Base-by-base conservation (phyloP, 176 grass and related monocot genomes). In the Lolium rigidum region DNA sequence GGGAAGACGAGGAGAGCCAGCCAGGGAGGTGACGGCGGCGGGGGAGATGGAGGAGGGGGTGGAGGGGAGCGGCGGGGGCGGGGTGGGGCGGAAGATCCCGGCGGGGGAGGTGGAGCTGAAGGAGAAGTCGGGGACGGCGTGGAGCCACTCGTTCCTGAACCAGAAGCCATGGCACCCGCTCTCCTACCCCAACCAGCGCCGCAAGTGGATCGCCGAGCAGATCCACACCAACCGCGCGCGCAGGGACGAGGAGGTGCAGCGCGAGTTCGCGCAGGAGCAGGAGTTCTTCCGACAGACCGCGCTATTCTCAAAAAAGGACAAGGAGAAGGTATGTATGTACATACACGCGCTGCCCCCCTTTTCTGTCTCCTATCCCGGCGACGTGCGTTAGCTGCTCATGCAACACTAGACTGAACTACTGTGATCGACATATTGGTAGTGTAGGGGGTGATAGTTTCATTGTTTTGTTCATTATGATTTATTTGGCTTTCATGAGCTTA, bases 151-250 rank as follows among this genome's bases (percentile, higher is more conserved):
- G 75, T 99, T 82, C 82, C 89, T 96, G 70, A 99, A 96, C 88
- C 97, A 99, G 94, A 96, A 99, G 82, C 97, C 93, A 24, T 94
- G 97, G 97, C 97, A 96, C 28, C 94, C 92, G 20, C 94, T 99
- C 47, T 96, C 97, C 6, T 99, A 99, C 73, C 97, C 94, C 21
- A 99, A 99, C 84, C 97, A 96, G 86, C 97, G 97, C 14, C 97
- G 97, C 76, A 99, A 93, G 84, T 96, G 97, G 97, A 99, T 99
- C 88, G 97, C 94, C 88, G 97, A 99, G 88, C 97, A 99, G 87
- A 80, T 89, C 75, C 84, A 91, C 77, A 73, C 88, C 79, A 91
- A 91, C 51, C 94, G 56, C 78, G 68, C 39, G 13, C 88, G 84
- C 84, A 92, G 94, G 12, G 81, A 89, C 74, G 97, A 99, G 79